These are phyloP conservation scores for Globisporangium barbulae DNA, from an alignment of 352 stramenopile genomes.

Conservation along the genomic window DNA sequence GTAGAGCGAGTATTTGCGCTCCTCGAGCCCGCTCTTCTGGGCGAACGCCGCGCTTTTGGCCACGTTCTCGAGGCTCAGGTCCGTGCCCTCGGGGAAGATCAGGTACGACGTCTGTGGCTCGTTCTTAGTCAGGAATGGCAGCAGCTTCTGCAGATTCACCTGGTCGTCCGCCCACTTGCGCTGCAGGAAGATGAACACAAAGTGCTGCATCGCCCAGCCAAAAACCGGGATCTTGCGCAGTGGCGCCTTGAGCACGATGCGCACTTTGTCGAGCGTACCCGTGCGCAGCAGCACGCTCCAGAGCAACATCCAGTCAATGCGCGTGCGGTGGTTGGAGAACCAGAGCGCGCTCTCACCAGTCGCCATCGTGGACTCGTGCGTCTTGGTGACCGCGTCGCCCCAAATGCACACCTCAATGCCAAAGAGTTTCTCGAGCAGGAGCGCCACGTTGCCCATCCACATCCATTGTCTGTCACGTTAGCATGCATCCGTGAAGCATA, in stretches of 20 bases:
- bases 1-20: conserved; percentile 67
- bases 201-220: conserved; percentile 85
- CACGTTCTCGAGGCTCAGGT: conserved; percentile 63
- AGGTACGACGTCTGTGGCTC: conserved; percentile 66
- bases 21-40: conserved; percentile 37
- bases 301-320: conserved; percentile 85
- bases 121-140: conserved; percentile 46
- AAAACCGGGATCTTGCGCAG: conserved; percentile 73
- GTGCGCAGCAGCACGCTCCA: conserved; percentile 68
- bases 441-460: conserved; percentile 70
- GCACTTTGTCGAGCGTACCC: conserved; percentile 44
- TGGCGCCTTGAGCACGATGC: conserved; percentile 78
- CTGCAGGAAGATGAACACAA: conserved; percentile 82
- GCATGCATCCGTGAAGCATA: not conserved
- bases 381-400: conserved; percentile 51
- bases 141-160: conserved; percentile 40
- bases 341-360: conserved; percentile 59
- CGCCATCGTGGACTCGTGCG: conserved; percentile 35
- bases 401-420: conserved; percentile 60
- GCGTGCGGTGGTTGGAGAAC: conserved; percentile 78
- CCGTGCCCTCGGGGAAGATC: conserved; percentile 80
- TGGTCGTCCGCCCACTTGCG: conserved; percentile 65
- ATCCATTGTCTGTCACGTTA: conserved; percentile 53
- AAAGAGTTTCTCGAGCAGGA: conserved; percentile 65
- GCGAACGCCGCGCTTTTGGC: conserved; percentile 63